Evolutionary conservation across 371 early-diverging fungal genomes (phyloP).

Genomic region (Conidiobolus incongruus): DNA sequence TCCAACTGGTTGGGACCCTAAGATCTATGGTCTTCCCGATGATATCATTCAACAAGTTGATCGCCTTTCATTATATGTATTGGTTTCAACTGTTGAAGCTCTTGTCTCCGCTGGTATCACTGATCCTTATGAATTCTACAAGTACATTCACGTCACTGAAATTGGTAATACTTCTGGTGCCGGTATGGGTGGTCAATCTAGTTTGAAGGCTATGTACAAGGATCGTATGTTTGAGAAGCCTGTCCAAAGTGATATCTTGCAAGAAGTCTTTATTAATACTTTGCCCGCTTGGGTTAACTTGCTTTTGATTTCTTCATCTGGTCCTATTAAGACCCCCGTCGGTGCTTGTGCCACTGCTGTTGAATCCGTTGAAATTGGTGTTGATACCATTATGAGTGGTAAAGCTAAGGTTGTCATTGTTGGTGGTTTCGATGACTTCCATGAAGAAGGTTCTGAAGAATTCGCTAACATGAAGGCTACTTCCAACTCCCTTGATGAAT

Average conservation of each 20-base stretch:
- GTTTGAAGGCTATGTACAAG: constrained; percentile 58
- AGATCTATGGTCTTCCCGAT: constrained; percentile 84
- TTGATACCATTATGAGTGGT: constrained; percentile 72
- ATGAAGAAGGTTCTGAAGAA: constrained; percentile 83
- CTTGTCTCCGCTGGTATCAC: constrained; percentile 79
- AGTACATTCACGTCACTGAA: constrained; percentile 86
- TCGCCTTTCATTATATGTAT: constrained; percentile 61
- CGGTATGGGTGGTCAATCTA: constrained; percentile 66
- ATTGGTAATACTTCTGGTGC: constrained; percentile 82
- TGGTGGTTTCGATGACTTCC: constrained; percentile 86
- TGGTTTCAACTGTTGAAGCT: constrained; percentile 86
- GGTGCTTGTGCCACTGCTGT: constrained; percentile 90
- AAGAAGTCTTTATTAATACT: constrained; percentile 89
- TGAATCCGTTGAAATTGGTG: constrained; percentile 78
- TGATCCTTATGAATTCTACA: constrained; percentile 94
- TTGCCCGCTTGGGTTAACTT: constrained; percentile 95
- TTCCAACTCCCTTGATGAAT: constrained; percentile 60
- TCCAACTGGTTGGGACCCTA: constrained; percentile 87
- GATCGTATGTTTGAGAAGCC: constrained; percentile 61
- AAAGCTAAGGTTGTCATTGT: constrained; percentile 89
- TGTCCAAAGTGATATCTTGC: constrained; percentile 82
- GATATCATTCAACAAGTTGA: constrained; percentile 86
- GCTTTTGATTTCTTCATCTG: constrained; percentile 79
- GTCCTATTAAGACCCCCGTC: constrained; percentile 91
- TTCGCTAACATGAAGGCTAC: constrained; percentile 97